Base-by-base conservation (phyloP, 2,329 filamentous ascomycete species). In the Ramularia endophylla region DNA sequence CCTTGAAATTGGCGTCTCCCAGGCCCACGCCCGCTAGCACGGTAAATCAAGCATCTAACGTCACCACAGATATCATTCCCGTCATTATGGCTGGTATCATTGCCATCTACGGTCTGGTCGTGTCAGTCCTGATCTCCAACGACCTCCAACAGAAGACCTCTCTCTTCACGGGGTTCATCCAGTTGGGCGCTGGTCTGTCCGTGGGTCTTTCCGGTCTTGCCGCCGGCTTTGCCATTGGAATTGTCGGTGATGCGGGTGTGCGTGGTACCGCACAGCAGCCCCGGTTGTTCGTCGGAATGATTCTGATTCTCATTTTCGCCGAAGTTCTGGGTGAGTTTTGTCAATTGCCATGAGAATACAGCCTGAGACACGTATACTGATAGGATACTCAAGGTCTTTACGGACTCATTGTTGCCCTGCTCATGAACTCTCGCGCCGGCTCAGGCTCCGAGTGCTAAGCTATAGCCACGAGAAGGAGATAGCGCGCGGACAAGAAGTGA, bases 11-110 rank as follows among this genome's bases (percentile, higher is more conserved):
- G 6, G 22, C 22, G 22, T 11, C 11, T 25, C n/a, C 25, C 38
- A 38, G 16, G 12, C 15, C 13, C 28, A 28, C 8, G n/a, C 6
- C n/a, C n/a, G n/a, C 6, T 6, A 5, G 29, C 6, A 32, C n/a
- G 29, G 29, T 8, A 13, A n/a, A 37, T 25, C 22, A 18, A 28
- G 15, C 16, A 30, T 31, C 38, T 25, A 29, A 41, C 31, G 15
- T 27, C 15, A 27, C 41, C 15, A 8, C 56, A 97, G 90, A 95
- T 79, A 95, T 97, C 69, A 90, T 97, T 54, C 92, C 92, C 67
- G 92, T 97, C 71, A 95, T 98, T 82, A 98, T 98, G 92, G 92
- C 92, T 77, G 92, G 92, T 97, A 98, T 98, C 72, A 97, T 98
- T 72, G 92, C 87, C 85, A 97, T 98, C 70, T 98, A 74, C 66